phyloP scores from a whole-genome alignment of 2,329 filamentous ascomycete genomes.

The Aspergillus versicolor region DNA sequence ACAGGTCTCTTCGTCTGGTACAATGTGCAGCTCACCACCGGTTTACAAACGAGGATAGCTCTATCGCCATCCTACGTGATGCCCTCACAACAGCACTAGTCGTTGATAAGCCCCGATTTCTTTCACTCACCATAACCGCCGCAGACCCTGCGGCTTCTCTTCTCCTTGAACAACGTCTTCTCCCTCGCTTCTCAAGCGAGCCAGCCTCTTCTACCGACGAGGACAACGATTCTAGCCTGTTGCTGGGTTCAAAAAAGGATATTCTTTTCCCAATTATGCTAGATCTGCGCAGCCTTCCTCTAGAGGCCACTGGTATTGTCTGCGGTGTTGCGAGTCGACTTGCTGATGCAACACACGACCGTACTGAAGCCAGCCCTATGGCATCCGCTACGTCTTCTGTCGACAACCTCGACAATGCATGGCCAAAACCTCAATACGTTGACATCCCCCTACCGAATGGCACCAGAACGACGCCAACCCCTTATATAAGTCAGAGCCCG shows the following conservation, averaged over 20 bases:
- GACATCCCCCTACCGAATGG: slow-evolving; percentile 17
- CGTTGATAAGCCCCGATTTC: slow-evolving; percentile 47
- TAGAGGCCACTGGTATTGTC: slow-evolving; percentile 91
- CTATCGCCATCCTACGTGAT: slow-evolving; percentile 39
- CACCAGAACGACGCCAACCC: slow-evolving; percentile 11
- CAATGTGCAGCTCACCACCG: slow-evolving; percentile 71
- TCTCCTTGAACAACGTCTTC: slow-evolving; percentile 45
- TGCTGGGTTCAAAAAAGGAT: slow-evolving; percentile 70
- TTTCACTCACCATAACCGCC: slow-evolving; percentile 48
- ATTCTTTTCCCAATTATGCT: slow-evolving; percentile 83
- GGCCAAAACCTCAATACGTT: slow-evolving; percentile 5
- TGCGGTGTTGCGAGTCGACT: slow-evolving; percentile 86
- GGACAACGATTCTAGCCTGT: slow-evolving; percentile 57
- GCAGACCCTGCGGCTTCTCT: slow-evolving; percentile 47
- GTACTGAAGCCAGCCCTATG: slow-evolving; percentile 33
- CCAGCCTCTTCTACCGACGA: slow-evolving; percentile 32
- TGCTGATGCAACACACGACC: slow-evolving; percentile 66
- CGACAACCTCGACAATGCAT: slow-evolving; percentile 16
- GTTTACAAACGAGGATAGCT: slow-evolving; percentile 41
- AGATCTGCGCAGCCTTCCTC: slow-evolving; percentile 74
- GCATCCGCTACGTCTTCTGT: slow-evolving; percentile 16
- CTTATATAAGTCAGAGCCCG: slow-evolving; percentile 11
- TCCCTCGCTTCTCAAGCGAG: slow-evolving; percentile 71
- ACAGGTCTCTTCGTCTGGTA: slow-evolving; percentile 67
- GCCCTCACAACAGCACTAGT: slow-evolving; percentile 39